Conservation (phyloP, 257 asterid species). For the Plantago elongata region DNA sequence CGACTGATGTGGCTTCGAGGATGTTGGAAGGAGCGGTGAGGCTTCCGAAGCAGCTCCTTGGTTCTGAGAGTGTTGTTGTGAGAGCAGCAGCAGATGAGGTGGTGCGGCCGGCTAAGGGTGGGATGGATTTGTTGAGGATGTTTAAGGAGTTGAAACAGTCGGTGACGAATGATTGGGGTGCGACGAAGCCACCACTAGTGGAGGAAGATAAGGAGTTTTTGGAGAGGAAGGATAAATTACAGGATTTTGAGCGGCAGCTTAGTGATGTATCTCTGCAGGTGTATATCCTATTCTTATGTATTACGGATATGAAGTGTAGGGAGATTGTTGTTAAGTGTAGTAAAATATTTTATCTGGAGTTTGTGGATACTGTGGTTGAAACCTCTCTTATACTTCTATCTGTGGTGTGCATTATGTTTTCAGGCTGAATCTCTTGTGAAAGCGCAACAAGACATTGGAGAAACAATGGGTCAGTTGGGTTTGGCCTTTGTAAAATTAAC, state of each 20-base stretch:
- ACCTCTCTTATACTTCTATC: not conserved
- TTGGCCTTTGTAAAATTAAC: conserved; percentile 87
- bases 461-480: conserved; percentile 93
- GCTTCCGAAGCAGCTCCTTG: conserved; percentile 56
- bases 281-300: conserved; percentile 10
- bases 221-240: conserved; percentile 65
- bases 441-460: conserved; percentile 96
- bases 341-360: not conserved
- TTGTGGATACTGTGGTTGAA: conserved; percentile 2
- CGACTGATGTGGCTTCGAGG: conserved; percentile 63
- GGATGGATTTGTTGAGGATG: conserved; percentile 68
- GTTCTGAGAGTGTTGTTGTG: conserved; percentile 30
- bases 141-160: conserved; percentile 90
- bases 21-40: conserved; percentile 58
- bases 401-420: conserved; percentile 21
- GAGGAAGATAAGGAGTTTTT: conserved; percentile 88
- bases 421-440: conserved; percentile 95
- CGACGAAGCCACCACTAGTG: conserved; percentile 54
- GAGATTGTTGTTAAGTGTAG: not conserved
- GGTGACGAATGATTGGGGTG: conserved; percentile 88
- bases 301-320: not conserved
- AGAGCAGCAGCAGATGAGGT: conserved; percentile 40
- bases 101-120: conserved; percentile 66
- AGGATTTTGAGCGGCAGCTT: conserved; percentile 78
- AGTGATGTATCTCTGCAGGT: conserved; percentile 95